A percentile compares a stretch with the other conserved stretches of the same genome.
These are phyloP conservation scores for Phytophthora foliorum DNA, from an alignment of 352 stramenopile genomes.

Conservation along the genomic window DNA sequence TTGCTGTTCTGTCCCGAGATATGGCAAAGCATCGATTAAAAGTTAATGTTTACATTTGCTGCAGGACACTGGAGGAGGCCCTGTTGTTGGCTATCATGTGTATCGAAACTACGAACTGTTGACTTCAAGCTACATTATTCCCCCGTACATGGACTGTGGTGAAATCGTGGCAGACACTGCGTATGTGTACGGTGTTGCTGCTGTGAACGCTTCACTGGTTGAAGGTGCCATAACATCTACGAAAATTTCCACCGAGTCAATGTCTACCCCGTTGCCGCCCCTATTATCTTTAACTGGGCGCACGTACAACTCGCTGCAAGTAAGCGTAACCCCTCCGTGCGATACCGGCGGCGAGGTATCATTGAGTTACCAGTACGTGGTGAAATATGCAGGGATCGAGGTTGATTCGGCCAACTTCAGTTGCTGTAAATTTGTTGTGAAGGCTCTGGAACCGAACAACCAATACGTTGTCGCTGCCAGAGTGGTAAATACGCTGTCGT, in stretches of 20 bases:
- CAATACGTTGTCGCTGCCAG: constrained; percentile 46
- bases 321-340: constrained; percentile 46
- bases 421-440: constrained; percentile 56
- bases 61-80: constrained; percentile 48
- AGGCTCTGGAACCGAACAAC: constrained; percentile 26
- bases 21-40: background rate
- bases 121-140: constrained; percentile 32
- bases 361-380: constrained; percentile 50
- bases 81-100: constrained; percentile 60
- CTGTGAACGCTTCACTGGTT: constrained; percentile 44
- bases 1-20: background rate
- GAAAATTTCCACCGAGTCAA: constrained; percentile 30
- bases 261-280: constrained; percentile 45
- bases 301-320: constrained; percentile 43
- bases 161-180: constrained; percentile 38
- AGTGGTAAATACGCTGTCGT: constrained; percentile 37
- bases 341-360: constrained; percentile 46
- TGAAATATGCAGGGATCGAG: constrained; percentile 15
- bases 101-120: constrained; percentile 68
- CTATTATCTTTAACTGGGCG: constrained; percentile 25
- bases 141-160: constrained; percentile 62
- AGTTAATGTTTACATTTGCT: background rate
- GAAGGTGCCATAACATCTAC: constrained; percentile 50
- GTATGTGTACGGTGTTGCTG: constrained; percentile 62
- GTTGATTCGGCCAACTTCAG: constrained; percentile 41